phyloP scores from a whole-genome alignment of 1,284 basidiomycete genomes.

The Cutaneotrichosporon cavernicola region DNA sequence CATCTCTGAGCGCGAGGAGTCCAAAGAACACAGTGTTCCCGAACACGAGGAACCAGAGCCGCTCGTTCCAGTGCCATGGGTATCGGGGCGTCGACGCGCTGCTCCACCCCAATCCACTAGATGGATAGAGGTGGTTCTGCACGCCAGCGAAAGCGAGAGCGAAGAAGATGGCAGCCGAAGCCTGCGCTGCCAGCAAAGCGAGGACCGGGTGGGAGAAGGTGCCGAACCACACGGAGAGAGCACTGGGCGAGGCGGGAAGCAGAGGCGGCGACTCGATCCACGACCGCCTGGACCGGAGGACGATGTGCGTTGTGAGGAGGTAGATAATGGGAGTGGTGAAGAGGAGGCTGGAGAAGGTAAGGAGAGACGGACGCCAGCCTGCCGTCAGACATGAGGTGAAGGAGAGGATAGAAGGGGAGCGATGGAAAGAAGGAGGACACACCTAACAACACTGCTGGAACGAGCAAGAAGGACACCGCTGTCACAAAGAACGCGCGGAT shows the following conservation, averaged over 20 bases:
- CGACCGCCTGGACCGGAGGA: constrained; percentile 30
- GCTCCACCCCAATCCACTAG: constrained; percentile 26
- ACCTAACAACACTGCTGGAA: constrained; percentile 21
- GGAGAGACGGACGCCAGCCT: constrained; percentile 19
- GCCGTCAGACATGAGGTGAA: constrained; percentile 3
- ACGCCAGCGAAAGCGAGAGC: constrained; percentile 23
- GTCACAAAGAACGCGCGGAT: constrained; percentile 21
- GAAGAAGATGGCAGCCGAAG: constrained; percentile 25
- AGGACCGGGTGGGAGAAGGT: constrained; percentile 27
- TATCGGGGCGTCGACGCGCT: constrained; percentile 35
- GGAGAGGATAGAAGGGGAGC: not conserved
- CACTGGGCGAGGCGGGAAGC: constrained; percentile 16
- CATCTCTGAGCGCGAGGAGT: constrained; percentile 33
- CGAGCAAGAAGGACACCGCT: constrained; percentile 21
- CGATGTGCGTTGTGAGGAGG: constrained; percentile 60
- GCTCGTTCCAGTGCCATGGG: constrained; percentile 49
- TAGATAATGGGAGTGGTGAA: constrained; percentile 56
- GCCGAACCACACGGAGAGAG: constrained; percentile 23
- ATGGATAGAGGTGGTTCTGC: constrained; percentile 18
- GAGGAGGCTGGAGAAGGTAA: constrained; percentile 16
- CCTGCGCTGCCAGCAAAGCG: constrained; percentile 30
- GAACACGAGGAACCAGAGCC: constrained; percentile 42
- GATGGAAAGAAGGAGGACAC: not conserved
- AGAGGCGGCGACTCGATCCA: constrained; percentile 32
- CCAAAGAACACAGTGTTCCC: constrained; percentile 34